Base-by-base conservation (phyloP, 2,329 filamentous ascomycete genomes). In the Colletotrichum tamarilloi region DNA sequence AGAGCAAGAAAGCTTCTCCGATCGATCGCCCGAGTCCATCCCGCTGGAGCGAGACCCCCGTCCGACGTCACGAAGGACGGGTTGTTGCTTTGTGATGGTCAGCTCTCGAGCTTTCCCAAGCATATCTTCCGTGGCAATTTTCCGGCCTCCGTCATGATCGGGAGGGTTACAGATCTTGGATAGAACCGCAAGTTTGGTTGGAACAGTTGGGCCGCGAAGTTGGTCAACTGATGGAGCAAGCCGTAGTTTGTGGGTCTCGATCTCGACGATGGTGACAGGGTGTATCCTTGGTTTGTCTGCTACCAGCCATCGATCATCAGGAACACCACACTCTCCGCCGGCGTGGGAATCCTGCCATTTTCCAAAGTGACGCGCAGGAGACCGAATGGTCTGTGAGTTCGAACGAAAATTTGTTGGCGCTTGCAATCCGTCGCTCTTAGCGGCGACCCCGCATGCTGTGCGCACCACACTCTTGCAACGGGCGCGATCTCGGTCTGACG, bases 11-110 rank as follows among this genome's bases (percentile, higher is more conserved):
- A 32, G 7, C 53, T 59, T 59, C 8, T 62, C 70, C 26, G 42
- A 69, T 46, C 46, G 66, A 26, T 64, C 70, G 46, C 66, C 64
- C 26, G 59, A 63, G 56, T 30, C 66, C 42, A 70, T 73, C 46
- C 24, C 38, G 55, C 70, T 64, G 30, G 66, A 73, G 19, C 66
- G 59, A 32, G 42, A 64, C 26, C 66, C 19, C 46, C 66, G 70
- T 32, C 70, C 55, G 24, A 73, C 55, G 55, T 69, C 66, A 46
- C 70, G 55, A 49, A 70, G 66, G 42, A 70, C 55, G 55, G 66
- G 59, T 32, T 73, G 66, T 46, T 64, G 66, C 70, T 59, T 73
- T 22, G 59, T 73, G 66, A 70, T 64, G 26, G 66, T 66, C 71
- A 73, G 49, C 67, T 73, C 62, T 19, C 62, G 32, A 32, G 67